Evolutionary conservation across 495 filamentous ascomycete genomes (phyloP).

Genomic region (Daldinia vernicosa): DNA sequence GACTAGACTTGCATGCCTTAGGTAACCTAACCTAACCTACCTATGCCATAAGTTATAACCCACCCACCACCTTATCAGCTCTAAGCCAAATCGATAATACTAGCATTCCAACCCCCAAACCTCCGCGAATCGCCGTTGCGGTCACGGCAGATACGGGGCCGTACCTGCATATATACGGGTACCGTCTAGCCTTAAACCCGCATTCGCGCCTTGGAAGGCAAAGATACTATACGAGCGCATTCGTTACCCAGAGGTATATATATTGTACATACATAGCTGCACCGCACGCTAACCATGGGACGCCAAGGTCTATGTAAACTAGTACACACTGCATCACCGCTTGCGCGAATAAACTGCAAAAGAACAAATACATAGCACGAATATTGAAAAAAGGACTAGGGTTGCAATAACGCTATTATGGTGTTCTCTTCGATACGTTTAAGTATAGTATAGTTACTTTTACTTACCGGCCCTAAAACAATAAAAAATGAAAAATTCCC

Average conservation of each 20-base stretch:
- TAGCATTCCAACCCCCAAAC: constrained; percentile 10
- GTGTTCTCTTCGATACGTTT: background rate
- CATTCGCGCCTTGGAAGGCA: background rate
- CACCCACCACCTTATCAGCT: constrained; percentile 7
- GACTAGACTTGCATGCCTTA: no score
- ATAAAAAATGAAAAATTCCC: background rate
- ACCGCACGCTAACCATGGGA: background rate
- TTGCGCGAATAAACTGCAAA: background rate
- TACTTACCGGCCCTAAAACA: background rate
- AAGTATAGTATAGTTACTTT: background rate
- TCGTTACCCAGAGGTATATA: no score
- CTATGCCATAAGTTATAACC: no score
- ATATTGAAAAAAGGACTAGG: background rate
- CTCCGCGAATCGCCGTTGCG: constrained; percentile 35
- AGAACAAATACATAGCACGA: background rate
- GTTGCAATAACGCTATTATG: background rate
- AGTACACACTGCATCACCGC: background rate
- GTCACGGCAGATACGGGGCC: constrained; percentile 22
- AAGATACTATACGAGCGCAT: background rate
- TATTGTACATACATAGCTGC: no score
- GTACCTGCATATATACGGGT: constrained; percentile 3
- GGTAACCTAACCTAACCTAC: no score
- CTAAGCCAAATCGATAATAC: constrained; percentile 11
- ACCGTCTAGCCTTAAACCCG: background rate
- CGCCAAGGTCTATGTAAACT: background rate